Conservation (phyloP, 2,329 filamentous ascomycete genomes). For the Hypoxylon rubiginosum region DNA sequence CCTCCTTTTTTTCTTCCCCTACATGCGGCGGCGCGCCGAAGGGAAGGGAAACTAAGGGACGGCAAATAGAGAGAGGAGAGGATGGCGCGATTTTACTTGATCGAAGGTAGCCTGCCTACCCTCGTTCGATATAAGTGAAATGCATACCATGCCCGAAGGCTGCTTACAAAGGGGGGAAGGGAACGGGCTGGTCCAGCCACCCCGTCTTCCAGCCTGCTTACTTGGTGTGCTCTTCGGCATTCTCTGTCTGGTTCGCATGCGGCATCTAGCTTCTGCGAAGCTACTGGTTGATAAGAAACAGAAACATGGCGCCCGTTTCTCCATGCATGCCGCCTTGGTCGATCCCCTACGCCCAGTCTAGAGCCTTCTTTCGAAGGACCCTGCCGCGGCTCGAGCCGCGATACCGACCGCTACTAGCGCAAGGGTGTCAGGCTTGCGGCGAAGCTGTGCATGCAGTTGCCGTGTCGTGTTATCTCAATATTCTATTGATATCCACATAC, state of each 20-base stretch:
- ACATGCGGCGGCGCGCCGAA: background rate
- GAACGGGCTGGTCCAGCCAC: background rate
- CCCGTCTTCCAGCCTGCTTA: background rate
- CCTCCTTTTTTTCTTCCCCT: background rate
- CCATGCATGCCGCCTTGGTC: background rate
- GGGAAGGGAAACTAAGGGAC: no score
- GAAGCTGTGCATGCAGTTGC: no score
- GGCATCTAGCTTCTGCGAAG: no score
- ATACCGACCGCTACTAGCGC: background rate
- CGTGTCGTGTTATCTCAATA: background rate
- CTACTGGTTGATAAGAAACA: background rate
- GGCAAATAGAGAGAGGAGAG: no score
- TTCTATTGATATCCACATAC: background rate
- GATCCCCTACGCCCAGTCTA: background rate
- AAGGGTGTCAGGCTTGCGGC: no score
- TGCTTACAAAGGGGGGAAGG: conserved; percentile 28
- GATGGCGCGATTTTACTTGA: no score
- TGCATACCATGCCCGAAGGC: conserved; percentile 5
- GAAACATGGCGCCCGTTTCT: no score
- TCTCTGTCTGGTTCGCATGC: background rate
- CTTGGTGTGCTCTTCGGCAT: background rate
- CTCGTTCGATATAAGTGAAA: conserved; percentile 7
- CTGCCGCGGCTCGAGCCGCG: background rate
- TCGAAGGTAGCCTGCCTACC: no score
- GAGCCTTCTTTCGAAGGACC: background rate